Evolutionary conservation across 345 rosid genomes (phyloP).

Genomic region (Gynandropsis gynandra): DNA sequence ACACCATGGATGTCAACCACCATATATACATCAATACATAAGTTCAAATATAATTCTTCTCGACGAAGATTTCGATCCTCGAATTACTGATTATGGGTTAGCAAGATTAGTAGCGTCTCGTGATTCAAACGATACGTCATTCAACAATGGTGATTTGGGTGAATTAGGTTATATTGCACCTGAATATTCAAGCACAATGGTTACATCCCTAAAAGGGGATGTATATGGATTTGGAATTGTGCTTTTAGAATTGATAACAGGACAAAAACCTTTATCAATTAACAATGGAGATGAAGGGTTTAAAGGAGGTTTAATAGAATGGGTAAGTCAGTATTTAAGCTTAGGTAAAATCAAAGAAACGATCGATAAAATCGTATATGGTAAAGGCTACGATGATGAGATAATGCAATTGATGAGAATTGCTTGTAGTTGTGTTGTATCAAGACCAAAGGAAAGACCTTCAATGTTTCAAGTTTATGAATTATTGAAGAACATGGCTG

Average conservation of each 20-base stretch:
- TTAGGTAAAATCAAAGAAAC: conserved; percentile 36
- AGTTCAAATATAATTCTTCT: conserved; percentile 52
- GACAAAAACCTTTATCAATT: conserved; percentile 27
- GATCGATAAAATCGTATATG: conserved; percentile 32
- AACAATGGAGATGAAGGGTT: conserved; percentile 26
- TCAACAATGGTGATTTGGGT: conserved; percentile 28
- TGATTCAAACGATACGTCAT: conserved; percentile 35
- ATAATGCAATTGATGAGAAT: conserved; percentile 38
- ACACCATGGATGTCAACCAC: conserved; percentile 60
- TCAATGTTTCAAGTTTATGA: conserved; percentile 39
- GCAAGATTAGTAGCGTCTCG: conserved; percentile 41
- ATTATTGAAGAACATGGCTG: conserved; percentile 36
- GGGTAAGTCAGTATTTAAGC: conserved; percentile 28
- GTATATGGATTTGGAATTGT: conserved; percentile 34
- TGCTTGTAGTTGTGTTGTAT: conserved; percentile 39
- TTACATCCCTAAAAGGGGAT: conserved; percentile 31
- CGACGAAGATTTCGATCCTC: conserved; percentile 57
- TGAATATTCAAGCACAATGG: conserved; percentile 31
- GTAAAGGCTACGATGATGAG: conserved; percentile 36
- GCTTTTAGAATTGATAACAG: conserved; percentile 32
- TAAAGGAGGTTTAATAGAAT: conserved; percentile 29
- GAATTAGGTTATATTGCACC: conserved; percentile 33
- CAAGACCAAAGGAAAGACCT: conserved; percentile 48
- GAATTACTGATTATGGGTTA: conserved; percentile 48
- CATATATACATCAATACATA: conserved; percentile 42